Evolutionary conservation across 306 rosid genomes (phyloP).

Genomic region (Rosa chinensis): DNA sequence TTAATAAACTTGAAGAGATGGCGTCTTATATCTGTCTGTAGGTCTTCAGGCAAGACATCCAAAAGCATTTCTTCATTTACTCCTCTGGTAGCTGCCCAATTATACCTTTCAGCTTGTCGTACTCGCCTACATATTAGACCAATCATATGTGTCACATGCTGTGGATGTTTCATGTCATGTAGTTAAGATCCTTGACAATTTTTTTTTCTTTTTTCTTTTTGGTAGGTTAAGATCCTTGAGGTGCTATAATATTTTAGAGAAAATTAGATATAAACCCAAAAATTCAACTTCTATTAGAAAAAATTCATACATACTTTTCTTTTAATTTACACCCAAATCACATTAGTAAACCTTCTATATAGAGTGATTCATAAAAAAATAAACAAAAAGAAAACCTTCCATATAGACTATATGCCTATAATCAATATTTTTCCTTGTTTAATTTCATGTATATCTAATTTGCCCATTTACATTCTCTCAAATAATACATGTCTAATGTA

Average conservation of each 20-base stretch:
- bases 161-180: neutral
- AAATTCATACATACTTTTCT: too few species aligned
- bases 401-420: too few species aligned
- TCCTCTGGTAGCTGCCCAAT: conserved; percentile 92
- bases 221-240: neutral
- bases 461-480: too few species aligned
- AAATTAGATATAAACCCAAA: too few species aligned
- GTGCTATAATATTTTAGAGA: neutral
- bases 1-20: conserved; percentile 65
- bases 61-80: conserved; percentile 81
- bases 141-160: conserved; percentile 16
- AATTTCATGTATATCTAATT: too few species aligned
- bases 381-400: too few species aligned
- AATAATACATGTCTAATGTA: too few species aligned
- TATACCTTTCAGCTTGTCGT: conserved; percentile 67
- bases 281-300: too few species aligned
- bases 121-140: conserved; percentile 57
- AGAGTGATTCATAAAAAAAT: too few species aligned
- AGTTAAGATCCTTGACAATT: neutral
- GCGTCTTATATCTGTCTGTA: conserved; percentile 75
- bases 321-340: too few species aligned
- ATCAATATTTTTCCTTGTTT: too few species aligned
- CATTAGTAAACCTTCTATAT: too few species aligned
- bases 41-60: conserved; percentile 82
- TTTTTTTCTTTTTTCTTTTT: neutral